Conservation (phyloP, 345 rosid genomes). For the Passiflora organensis region DNA sequence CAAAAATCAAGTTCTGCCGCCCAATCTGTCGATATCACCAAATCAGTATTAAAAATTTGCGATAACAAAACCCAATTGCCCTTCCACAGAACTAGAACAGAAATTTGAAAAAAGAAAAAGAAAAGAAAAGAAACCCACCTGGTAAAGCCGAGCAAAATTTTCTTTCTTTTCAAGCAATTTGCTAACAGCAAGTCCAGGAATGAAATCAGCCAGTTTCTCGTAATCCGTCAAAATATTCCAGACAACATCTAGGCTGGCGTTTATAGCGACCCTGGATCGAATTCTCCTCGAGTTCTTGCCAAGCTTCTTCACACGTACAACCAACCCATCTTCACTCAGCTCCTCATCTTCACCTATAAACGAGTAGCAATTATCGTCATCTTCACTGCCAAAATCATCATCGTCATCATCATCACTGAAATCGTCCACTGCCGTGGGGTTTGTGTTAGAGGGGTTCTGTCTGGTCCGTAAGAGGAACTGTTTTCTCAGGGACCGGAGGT, state of each 20-base stretch:
- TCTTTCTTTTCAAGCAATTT: conserved; percentile 66
- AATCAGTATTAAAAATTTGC: background rate
- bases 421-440: conserved; percentile 15
- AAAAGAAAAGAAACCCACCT: conserved; percentile 34
- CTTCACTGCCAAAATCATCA: conserved; percentile 20
- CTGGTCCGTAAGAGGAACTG: conserved; percentile 14
- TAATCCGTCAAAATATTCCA: conserved; percentile 81
- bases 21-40: conserved; percentile 53
- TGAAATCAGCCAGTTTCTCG: conserved; percentile 68
- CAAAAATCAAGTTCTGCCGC: conserved; percentile 66
- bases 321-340: conserved; percentile 44
- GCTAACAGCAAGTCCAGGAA: conserved; percentile 79
- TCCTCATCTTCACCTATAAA: conserved; percentile 34
- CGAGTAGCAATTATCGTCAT: conserved; percentile 13
- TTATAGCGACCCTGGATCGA: conserved; percentile 61
- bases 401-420: conserved; percentile 16
- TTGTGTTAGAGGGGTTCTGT: conserved; percentile 21
- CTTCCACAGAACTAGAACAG: no score
- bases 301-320: conserved; percentile 49
- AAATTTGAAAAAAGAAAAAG: background rate
- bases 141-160: conserved; percentile 66
- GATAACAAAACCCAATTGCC: conserved; percentile 1
- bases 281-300: conserved; percentile 64
- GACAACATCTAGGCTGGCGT: conserved; percentile 58
- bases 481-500: conserved; percentile 3